Base-by-base conservation (phyloP, 345 rosid genomes). In the Pugionium dolabratum region DNA sequence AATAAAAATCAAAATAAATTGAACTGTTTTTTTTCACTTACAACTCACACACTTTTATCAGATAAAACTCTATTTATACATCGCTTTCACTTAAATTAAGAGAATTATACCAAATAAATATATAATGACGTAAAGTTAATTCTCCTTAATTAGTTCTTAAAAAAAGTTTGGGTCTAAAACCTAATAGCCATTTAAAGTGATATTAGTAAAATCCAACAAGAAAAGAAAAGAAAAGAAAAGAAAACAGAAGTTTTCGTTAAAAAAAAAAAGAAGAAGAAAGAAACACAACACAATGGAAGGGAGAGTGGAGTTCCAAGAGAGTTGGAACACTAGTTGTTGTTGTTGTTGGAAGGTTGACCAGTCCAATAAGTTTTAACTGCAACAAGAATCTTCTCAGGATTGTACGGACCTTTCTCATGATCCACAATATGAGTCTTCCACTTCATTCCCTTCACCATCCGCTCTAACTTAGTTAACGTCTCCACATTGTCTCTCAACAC, bases 321-420 rank as follows among this genome's bases (percentile, higher is more conserved):
- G n/a, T 32, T 41, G 70, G 66, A 59, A 59, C 55, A 51, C 49
- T 59, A 64, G 55, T 72, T 50, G 71, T 71, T 54, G 64, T 71
- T 55, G 31, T 39, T 42, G 51, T 48, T 46, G 32, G 82, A 65
- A 59, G 64, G 48, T 65, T 84, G 81, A 49, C 92, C 97, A 1
- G 97, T 90, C 99, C 97, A 90, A 75, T 94, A 94, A 39, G 77
- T 78, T 76, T 90, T 94, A 68, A 81, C 88, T 37, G 97, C 93
- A 41, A 94, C 76, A 59, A 90, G 88, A 57, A 94, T 81, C 76
- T 94, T 94, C 91, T 94, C 99, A 1, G 93, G 89, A 75, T 88
- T 90, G 75, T 80, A 86, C 1, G 97, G 93, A 78, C 99, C 99
- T 48, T 88, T 90, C 80, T 94, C 99, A 62, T 88, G 95, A 67